Conservation (phyloP, 768 basidiomycete species). For the Kwoniella bestiolae region DNA sequence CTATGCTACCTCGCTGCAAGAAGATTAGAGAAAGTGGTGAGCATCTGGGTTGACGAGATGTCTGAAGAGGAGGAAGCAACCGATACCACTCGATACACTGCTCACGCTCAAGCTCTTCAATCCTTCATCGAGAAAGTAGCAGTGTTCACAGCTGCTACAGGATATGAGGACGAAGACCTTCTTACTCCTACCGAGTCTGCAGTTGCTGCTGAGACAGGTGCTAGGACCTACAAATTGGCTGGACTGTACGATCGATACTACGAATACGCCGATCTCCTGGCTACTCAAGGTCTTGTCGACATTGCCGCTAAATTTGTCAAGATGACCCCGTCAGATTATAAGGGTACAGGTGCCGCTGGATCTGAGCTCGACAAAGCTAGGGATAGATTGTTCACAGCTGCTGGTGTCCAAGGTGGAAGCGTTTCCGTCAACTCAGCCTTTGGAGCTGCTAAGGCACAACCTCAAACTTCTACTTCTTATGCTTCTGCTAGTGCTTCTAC, state of each 20-base stretch:
- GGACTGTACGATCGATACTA: slow-evolving; percentile 88
- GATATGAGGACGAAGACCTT: slow-evolving; percentile 64
- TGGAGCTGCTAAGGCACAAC: not conserved
- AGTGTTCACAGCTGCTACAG: slow-evolving; percentile 81
- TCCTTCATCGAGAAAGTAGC: slow-evolving; percentile 96
- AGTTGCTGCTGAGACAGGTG: slow-evolving; percentile 61
- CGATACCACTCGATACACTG: slow-evolving; percentile 57
- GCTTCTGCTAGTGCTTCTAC: slow-evolving; percentile 17
- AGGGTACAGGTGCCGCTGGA: slow-evolving; percentile 62
- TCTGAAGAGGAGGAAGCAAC: slow-evolving; percentile 73
- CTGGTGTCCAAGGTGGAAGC: slow-evolving; percentile 23
- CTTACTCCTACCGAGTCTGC: slow-evolving; percentile 57
- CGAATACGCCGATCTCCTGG: slow-evolving; percentile 92
- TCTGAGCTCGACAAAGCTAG: slow-evolving; percentile 48
- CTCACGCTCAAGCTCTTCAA: slow-evolving; percentile 75
- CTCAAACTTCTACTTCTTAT: slow-evolving; percentile 6
- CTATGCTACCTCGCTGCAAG: slow-evolving; percentile 92
- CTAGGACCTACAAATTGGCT: slow-evolving; percentile 78
- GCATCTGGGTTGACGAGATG: slow-evolving; percentile 90
- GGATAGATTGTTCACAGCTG: slow-evolving; percentile 45
- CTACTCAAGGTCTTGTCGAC: slow-evolving; percentile 83
- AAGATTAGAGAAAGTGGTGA: slow-evolving; percentile 80
- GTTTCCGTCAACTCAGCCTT: slow-evolving; percentile 16
- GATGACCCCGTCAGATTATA: slow-evolving; percentile 78
- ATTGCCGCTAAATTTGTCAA: slow-evolving; percentile 80